Evolutionary conservation across 2,329 filamentous ascomycete species (phyloP).

Genomic region (Camillea tinctor): DNA sequence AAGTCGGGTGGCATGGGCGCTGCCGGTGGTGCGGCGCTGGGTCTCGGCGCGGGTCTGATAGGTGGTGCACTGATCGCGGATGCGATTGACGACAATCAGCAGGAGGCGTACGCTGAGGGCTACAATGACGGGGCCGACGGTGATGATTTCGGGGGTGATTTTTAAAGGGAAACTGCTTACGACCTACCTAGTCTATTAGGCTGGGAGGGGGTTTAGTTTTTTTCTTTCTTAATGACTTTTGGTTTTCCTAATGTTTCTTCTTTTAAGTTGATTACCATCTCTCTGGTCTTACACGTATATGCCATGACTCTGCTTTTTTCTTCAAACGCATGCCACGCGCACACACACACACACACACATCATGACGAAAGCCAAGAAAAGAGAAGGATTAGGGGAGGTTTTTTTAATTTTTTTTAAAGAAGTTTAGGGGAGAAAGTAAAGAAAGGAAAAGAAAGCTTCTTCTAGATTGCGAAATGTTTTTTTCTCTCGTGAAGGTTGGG

Average conservation of each 20-base stretch:
- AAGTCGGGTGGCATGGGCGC: constrained; percentile 61
- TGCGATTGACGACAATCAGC: constrained; percentile 61
- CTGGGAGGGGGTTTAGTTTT: neutral
- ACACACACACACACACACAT: too few species aligned
- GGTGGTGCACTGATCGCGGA: constrained; percentile 72
- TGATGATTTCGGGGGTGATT: constrained; percentile 38
- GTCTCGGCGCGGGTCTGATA: constrained; percentile 76
- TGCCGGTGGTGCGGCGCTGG: constrained; percentile 72
- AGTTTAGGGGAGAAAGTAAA: too few species aligned
- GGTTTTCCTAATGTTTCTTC: neutral
- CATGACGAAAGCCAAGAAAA: too few species aligned
- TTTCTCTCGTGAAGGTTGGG: too few species aligned
- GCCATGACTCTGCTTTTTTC: too few species aligned
- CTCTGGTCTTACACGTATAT: too few species aligned
- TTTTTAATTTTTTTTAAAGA: too few species aligned
- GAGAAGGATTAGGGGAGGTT: too few species aligned
- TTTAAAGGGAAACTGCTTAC: constrained; percentile 35
- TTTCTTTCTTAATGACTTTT: neutral
- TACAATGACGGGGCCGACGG: constrained; percentile 43
- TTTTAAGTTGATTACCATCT: too few species aligned
- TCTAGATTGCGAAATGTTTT: too few species aligned
- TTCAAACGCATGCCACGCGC: too few species aligned
- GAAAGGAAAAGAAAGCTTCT: too few species aligned
- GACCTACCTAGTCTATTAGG: neutral
- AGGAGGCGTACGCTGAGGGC: constrained; percentile 56